These are phyloP conservation scores for Alternaria burnsii DNA, from an alignment of 2,329 filamentous ascomycete species.

Conservation along the genomic window DNA sequence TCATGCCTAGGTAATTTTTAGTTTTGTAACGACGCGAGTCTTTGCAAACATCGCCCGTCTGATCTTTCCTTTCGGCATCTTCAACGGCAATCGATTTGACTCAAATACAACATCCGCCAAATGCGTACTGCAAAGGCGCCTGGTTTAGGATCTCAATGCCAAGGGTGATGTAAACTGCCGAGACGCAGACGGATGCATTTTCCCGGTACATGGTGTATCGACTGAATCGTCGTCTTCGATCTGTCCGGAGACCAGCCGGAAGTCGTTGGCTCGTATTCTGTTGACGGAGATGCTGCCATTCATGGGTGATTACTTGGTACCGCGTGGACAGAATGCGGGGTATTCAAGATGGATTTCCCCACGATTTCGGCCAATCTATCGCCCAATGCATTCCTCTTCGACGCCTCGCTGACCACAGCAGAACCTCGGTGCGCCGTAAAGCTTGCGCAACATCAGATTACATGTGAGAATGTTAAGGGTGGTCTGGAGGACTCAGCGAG, in stretches of 20 bases:
- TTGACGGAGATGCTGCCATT: conserved; percentile 20
- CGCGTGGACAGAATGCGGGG: conserved; percentile 24
- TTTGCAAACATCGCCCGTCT: not conserved
- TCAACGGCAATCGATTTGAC: not conserved
- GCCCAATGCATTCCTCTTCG: not conserved
- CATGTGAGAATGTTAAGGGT: not conserved
- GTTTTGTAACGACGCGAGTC: not conserved
- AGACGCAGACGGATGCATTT: not conserved
- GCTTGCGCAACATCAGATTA: not conserved
- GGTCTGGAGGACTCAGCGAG: not conserved
- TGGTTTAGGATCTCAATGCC: conserved; percentile 1
- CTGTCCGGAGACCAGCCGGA: conserved; percentile 16
- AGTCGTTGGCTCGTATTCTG: conserved; percentile 14
- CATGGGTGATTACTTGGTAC: conserved; percentile 10
- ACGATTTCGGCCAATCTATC: conserved; percentile 2
- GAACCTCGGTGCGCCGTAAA: conserved; percentile 5
- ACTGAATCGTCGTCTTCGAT: not conserved
- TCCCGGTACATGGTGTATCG: conserved; percentile 4
- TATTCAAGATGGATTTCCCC: conserved; percentile 15
- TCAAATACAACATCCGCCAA: not conserved
- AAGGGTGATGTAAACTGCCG: not conserved
- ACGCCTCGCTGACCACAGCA: not conserved
- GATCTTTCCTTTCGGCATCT: not conserved
- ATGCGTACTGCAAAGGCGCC: not conserved
- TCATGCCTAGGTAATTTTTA: not conserved